Conservation (phyloP, 805 yeast species). For the Yarrowia porcina region DNA sequence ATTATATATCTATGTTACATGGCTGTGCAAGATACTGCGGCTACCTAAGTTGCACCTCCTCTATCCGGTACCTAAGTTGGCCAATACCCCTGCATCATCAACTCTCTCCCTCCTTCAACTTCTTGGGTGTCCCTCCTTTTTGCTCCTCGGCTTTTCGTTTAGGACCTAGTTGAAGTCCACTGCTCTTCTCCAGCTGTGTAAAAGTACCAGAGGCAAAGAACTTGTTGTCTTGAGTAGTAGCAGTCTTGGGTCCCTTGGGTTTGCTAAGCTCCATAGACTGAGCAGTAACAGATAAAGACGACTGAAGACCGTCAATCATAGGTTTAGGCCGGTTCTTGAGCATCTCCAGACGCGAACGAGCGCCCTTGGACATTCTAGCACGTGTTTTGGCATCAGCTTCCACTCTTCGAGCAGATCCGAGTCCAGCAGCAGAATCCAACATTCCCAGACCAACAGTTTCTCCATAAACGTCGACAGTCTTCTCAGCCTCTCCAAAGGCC, state of each 20-base stretch:
- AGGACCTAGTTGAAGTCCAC: slow-evolving; percentile 2
- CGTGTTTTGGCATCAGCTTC: slow-evolving; percentile 46
- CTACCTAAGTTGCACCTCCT: too few relatives aligned
- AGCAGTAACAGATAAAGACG: slow-evolving; percentile 1
- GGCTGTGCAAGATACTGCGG: too few relatives aligned
- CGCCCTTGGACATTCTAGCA: slow-evolving; percentile 58
- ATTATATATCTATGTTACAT: not conserved
- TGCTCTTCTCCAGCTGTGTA: slow-evolving; percentile 8
- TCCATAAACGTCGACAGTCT: slow-evolving; percentile 62
- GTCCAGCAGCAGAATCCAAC: slow-evolving; percentile 42
- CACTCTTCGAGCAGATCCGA: slow-evolving; percentile 33
- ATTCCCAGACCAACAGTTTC: slow-evolving; percentile 75
- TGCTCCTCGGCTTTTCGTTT: slow-evolving; percentile 10
- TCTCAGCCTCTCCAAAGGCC: slow-evolving; percentile 76
- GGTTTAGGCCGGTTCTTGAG: slow-evolving; percentile 13
- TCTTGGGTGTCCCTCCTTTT: not conserved
- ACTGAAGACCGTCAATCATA: slow-evolving; percentile 22
- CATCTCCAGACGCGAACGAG: not conserved
- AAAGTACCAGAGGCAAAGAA: slow-evolving; percentile 17
- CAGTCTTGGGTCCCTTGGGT: not conserved
- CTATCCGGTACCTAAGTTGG: too few relatives aligned
- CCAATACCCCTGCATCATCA: too few relatives aligned
- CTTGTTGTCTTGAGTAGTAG: not conserved
- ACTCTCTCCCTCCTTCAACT: not conserved
- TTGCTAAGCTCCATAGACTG: slow-evolving; percentile 12